Base-by-base conservation (phyloP, 345 rosid genomes). In the Syzygium grande region DNA sequence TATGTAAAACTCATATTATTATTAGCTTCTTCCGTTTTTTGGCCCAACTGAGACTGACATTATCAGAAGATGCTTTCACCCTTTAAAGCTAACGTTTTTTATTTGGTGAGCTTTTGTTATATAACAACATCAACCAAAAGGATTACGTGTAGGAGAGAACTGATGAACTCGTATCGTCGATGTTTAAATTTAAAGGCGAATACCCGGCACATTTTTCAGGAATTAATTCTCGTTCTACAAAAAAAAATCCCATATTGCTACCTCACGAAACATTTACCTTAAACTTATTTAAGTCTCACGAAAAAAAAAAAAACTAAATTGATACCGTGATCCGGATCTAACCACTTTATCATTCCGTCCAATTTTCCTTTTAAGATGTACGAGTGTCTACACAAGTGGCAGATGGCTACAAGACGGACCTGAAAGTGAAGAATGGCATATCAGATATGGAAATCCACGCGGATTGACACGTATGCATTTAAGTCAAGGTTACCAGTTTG, bases 281-380 rank as follows among this genome's bases (percentile, higher is more conserved):
- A 61, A n/a, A 61, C 4, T 61, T n/a, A n/a, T 61, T 61, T 52
- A 5, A 3, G 0, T 61, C 4, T n/a, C 1, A 0, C 2, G 6
- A 3, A 61, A n/a, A 61, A 13, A 2, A 61, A n/a, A 12, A n/a
- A 61, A n/a, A 19, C 16, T 61, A n/a, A n/a, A 61, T 0, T 3
- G 0, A n/a, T 6, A n/a, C 17, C 9, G 4, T n/a, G 10, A 13
- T 15, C 4, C 17, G 15, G 6, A 61, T 61, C 0, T n/a, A 16
- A 0, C 19, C 38, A 17, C 0, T n/a, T 3, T 61, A 13, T 61
- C 34, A 13, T 61, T n/a, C 30, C 2, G 34, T 30, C 9, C 34
- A 14, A 13, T 61, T 13, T n/a, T 19, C 5, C 34, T 61, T 61
- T 61, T 3, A 61, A 61, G 34, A 61, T 61, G 38, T 17, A n/a